phyloP scores from a whole-genome alignment of 208 protist genomes.

The Acanthamoeba royreba region DNA sequence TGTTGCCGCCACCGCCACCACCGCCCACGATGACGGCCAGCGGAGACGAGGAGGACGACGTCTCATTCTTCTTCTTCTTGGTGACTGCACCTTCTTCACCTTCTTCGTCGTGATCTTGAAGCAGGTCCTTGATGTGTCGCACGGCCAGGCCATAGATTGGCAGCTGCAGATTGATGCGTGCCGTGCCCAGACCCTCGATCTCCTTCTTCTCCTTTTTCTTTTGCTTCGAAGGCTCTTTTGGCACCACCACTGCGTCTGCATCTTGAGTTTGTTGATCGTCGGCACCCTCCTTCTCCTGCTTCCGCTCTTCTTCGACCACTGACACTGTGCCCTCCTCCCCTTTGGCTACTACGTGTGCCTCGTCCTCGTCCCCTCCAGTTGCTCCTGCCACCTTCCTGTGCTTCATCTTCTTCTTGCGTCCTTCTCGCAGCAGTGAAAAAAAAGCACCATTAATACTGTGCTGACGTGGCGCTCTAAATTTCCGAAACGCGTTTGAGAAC shows the following conservation, averaged over 20 bases:
- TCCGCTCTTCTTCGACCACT: too few species aligned
- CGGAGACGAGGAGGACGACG: not conserved
- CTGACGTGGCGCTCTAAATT: not conserved
- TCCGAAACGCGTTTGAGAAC: too few species aligned
- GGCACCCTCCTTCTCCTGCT: not conserved
- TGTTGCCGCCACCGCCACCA: not conserved
- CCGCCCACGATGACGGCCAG: not conserved
- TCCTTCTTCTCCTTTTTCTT: conserved; percentile 28
- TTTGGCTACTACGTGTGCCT: too few species aligned
- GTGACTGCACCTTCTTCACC: not conserved
- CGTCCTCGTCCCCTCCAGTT: not conserved
- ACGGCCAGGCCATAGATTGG: not conserved
- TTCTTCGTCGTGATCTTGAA: not conserved
- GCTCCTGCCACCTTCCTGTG: not conserved
- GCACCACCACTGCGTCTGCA: not conserved
- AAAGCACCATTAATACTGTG: not conserved
- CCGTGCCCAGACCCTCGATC: not conserved
- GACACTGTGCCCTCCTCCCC: too few species aligned
- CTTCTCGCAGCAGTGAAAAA: not conserved
- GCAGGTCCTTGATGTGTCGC: not conserved
- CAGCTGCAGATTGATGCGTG: not conserved
- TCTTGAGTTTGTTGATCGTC: not conserved
- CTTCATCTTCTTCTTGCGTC: not conserved
- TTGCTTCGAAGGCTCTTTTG: not conserved
- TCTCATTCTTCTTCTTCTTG: not conserved